Evolutionary conservation across 1,139 yeast species (phyloP), one percentile per base, ranked within the genome.

Genomic region (Candida dubliniensis): DNA sequence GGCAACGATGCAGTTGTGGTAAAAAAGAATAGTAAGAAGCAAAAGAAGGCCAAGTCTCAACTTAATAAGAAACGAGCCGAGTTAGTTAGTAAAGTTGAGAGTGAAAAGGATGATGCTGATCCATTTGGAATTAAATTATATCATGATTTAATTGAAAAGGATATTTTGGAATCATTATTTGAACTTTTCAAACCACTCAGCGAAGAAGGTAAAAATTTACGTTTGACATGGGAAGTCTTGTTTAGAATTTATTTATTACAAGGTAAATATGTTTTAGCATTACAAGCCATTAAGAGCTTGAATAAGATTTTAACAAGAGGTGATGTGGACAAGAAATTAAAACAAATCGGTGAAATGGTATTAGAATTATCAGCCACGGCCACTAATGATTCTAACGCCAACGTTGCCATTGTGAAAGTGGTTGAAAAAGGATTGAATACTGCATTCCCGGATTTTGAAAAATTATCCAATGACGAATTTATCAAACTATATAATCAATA

Each of bases 71-170:
- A 70, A 52, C 64, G 60, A 44, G 68, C 65, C 7, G 74, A 69
- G 8, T 59, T 71, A 45, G 60, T 72, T 15, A 63, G 71, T 8
- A 66, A 63, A 43, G 78, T 74, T 29, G 75, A 69, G 53, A 66
- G 75, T 34, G 74, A 62, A 48, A 67, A 71, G 43, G 67, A 74
- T 13, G 83, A 77, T 51, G 51, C 58, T 10, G 84, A 79, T 58
- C 74, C 79, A 1, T 64, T 79, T 42, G 84, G 82, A 8, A 59
- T 64, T n/a, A 63, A 65, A 32, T 48, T 70, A 12, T 54, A 74
- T 38, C 51, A 57, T n/a, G 68, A 63, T 34, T 55, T 69, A 48
- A 48, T 51, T 39, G 52, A 61, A 37, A 57, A 62, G 18, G 60
- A 60, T 37, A 52, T 70, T 14, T 59, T 71, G 40, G 71, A 64